A percentile compares a stretch with the other conserved stretches of the same genome.
Evolutionary conservation across 768 basidiomycete genomes (phyloP).

Genomic region (Calocera cornea): DNA sequence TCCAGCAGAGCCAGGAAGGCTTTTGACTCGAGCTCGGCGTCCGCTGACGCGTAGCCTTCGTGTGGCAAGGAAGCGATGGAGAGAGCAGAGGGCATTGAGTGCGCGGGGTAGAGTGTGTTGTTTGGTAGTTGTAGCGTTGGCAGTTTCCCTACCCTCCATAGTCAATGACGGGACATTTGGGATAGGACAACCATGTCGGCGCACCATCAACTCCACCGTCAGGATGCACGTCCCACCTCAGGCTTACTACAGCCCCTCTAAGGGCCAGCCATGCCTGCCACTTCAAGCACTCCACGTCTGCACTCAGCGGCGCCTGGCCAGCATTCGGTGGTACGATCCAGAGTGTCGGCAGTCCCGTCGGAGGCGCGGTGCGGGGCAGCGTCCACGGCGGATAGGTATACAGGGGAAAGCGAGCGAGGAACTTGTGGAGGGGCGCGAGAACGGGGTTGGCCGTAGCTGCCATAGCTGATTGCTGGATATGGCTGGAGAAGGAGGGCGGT

Average conservation of each 20-base stretch:
- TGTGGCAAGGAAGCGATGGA: not conserved
- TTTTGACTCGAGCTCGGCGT: conserved; percentile 29
- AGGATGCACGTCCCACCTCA: conserved; percentile 55
- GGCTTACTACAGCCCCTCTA: conserved; percentile 35
- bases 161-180: not conserved
- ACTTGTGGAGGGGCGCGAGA: conserved; percentile 32
- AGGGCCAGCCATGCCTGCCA: conserved; percentile 77
- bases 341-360: not conserved
- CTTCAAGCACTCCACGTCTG: conserved; percentile 76
- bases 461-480: not conserved
- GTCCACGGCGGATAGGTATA: conserved; percentile 33
- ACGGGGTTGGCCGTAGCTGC: conserved; percentile 21
- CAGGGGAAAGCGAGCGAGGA: conserved; percentile 50
- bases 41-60: not conserved
- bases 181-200: not conserved
- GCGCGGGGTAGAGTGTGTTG: not conserved
- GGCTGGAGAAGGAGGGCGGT: not conserved
- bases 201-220: conserved; percentile 52
- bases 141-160: conserved; percentile 27
- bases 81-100: not conserved
- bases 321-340: conserved; percentile 12
- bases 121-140: conserved; percentile 54
- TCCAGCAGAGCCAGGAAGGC: conserved; percentile 76
- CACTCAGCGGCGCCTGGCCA: conserved; percentile 34
- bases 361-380: conserved; percentile 27